phyloP scores from a whole-genome alignment of 495 filamentous ascomycete genomes.

The Pseudevernia furfuracea region DNA sequence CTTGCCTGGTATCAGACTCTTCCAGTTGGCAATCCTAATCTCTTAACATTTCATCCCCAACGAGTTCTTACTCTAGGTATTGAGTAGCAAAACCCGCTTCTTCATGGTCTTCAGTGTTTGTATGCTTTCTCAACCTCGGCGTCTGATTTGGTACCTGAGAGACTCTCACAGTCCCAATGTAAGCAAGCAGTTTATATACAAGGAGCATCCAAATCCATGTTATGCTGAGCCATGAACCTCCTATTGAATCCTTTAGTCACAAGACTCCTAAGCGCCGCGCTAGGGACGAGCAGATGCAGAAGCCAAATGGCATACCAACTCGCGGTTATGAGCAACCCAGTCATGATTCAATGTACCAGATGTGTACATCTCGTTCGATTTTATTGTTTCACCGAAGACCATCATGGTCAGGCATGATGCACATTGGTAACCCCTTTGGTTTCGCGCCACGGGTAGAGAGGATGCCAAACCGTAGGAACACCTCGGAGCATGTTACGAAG shows the following conservation, averaged over 20 bases:
- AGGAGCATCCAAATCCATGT: background rate
- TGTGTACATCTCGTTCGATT: background rate
- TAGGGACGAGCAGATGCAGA: background rate
- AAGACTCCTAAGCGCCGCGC: conserved; percentile 8
- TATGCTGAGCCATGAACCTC: background rate
- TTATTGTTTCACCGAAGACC: conserved; percentile 6
- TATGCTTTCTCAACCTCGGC: background rate
- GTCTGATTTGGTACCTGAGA: background rate
- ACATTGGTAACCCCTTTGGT: conserved; percentile 15
- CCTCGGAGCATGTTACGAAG: conserved; percentile 81
- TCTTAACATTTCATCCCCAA: too few relatives aligned
- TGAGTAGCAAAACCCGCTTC: background rate
- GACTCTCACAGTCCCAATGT: background rate
- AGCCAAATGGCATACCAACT: background rate
- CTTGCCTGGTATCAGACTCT: too few relatives aligned
- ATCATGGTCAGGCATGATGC: conserved; percentile 15
- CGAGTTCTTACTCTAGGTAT: too few relatives aligned
- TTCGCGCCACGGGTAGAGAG: conserved; percentile 41
- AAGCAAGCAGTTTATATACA: background rate
- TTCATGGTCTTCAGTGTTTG: background rate
- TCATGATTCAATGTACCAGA: background rate
- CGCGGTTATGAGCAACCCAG: background rate
- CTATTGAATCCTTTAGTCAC: background rate
- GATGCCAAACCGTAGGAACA: conserved; percentile 78
- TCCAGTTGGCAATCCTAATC: too few relatives aligned